These are phyloP conservation scores for Mortierella sp. DNA, from an alignment of 371 early-diverging fungal species.

Conservation along the genomic window DNA sequence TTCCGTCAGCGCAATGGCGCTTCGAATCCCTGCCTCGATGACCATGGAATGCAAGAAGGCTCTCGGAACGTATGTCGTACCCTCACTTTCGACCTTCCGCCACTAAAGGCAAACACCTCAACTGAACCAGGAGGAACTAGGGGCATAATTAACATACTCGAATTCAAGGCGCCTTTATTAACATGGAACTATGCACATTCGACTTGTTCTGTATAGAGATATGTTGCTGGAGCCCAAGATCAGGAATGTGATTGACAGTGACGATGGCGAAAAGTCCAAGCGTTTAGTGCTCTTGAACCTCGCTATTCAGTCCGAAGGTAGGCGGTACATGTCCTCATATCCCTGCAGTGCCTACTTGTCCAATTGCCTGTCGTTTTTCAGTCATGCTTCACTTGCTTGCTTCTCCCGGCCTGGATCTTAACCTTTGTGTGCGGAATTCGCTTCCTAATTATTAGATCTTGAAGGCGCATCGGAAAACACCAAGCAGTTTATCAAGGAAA, in stretches of 20 bases:
- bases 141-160: background rate
- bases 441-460: slow-evolving; percentile 38
- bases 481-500: slow-evolving; percentile 62
- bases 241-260: slow-evolving; percentile 77
- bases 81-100: background rate
- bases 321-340: background rate
- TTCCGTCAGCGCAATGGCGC: slow-evolving; percentile 65
- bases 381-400: too few relatives aligned
- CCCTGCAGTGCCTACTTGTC: background rate
- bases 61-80: slow-evolving; percentile 60
- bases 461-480: slow-evolving; percentile 64
- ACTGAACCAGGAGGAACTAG: background rate
- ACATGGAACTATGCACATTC: background rate
- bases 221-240: slow-evolving; percentile 79
- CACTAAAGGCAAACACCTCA: background rate
- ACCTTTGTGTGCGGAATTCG: background rate
- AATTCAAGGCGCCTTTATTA: background rate
- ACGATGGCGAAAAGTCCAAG: slow-evolving; percentile 67
- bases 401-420: background rate
- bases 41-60: slow-evolving; percentile 69
- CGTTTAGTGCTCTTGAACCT: slow-evolving; percentile 71
- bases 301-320: slow-evolving; percentile 59
- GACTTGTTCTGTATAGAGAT: slow-evolving; percentile 60
- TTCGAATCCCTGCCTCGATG: slow-evolving; percentile 76
- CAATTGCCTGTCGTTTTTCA: too few relatives aligned